Evolutionary conservation across 2,329 filamentous ascomycete genomes (phyloP).

Genomic region (Penicillium sp.): DNA sequence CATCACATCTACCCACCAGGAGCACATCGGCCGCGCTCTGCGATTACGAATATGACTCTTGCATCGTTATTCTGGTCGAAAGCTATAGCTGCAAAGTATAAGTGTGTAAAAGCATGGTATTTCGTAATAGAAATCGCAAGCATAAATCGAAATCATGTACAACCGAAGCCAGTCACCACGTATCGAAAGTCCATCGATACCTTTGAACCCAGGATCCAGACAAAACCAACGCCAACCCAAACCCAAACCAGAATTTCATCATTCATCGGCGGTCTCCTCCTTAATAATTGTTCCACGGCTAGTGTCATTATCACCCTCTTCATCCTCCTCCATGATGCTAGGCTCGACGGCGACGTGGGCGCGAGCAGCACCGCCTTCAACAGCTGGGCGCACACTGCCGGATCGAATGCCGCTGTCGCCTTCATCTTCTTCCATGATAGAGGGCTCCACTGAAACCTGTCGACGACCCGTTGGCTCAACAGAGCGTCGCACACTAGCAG

Average conservation of each 20-base stretch:
- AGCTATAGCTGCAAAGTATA: too few species aligned
- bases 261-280: conserved; percentile 31
- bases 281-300: conserved; percentile 35
- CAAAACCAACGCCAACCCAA: conserved; percentile 4
- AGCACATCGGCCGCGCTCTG: not conserved
- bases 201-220: not conserved
- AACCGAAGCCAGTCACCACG: not conserved
- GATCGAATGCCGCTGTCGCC: conserved; percentile 29
- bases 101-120: not conserved
- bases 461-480: conserved; percentile 30
- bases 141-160: not conserved
- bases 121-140: not conserved
- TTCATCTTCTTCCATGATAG: conserved; percentile 40
- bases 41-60: conserved; percentile 4
- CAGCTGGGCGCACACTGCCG: conserved; percentile 23
- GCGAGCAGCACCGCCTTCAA: conserved; percentile 24
- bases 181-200: not conserved
- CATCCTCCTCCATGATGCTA: conserved; percentile 41
- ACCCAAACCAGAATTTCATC: conserved; percentile 20
- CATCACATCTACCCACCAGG: not conserved
- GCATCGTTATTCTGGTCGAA: too few species aligned
- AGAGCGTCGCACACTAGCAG: conserved; percentile 30
- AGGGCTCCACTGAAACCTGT: conserved; percentile 35
- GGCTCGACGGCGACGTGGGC: conserved; percentile 31
- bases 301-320: conserved; percentile 34